A percentile compares a stretch with the other conserved stretches of the same genome.
Evolutionary conservation across 2,329 filamentous ascomycete species (phyloP).

Genomic region (Drechslera avenae): DNA sequence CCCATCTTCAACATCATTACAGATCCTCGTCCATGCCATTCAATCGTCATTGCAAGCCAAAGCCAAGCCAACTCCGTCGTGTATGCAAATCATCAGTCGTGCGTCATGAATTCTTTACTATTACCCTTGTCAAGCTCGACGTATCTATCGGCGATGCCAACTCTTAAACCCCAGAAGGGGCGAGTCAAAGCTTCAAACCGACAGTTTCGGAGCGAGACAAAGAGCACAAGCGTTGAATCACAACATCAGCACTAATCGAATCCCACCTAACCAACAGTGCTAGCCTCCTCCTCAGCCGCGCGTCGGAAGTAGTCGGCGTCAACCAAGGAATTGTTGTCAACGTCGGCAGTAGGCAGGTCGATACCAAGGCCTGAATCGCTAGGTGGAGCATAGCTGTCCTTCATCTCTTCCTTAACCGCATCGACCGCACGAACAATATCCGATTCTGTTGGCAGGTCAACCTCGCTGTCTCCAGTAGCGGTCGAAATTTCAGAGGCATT

Average conservation of each 20-base stretch:
- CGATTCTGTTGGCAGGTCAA: slow-evolving; percentile 37
- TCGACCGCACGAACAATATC: slow-evolving; percentile 41
- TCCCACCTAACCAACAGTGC: slow-evolving; percentile 34
- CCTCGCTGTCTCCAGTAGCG: slow-evolving; percentile 23
- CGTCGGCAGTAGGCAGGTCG: slow-evolving; percentile 42
- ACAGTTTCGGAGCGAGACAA: slow-evolving; percentile 7
- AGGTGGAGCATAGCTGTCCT: slow-evolving; percentile 31
- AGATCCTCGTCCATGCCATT: neutral
- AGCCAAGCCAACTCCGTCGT: neutral
- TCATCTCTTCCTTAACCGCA: slow-evolving; percentile 38
- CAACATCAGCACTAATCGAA: neutral
- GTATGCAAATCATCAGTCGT: neutral
- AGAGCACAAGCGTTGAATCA: neutral
- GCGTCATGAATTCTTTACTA: neutral
- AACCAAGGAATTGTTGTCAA: slow-evolving; percentile 26
- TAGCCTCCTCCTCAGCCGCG: slow-evolving; percentile 46
- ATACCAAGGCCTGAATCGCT: slow-evolving; percentile 48
- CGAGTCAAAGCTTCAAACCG: slow-evolving; percentile 20
- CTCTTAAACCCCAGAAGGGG: slow-evolving; percentile 11
- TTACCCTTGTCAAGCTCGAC: slow-evolving; percentile 5
- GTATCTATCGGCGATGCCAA: slow-evolving; percentile 10
- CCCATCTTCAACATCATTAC: neutral
- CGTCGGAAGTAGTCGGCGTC: slow-evolving; percentile 47
- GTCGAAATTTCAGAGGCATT: slow-evolving; percentile 33
- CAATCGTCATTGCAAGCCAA: neutral